Evolutionary conservation across 108 stramenopile species (phyloP).

Genomic region (Nitzschia putrida): DNA sequence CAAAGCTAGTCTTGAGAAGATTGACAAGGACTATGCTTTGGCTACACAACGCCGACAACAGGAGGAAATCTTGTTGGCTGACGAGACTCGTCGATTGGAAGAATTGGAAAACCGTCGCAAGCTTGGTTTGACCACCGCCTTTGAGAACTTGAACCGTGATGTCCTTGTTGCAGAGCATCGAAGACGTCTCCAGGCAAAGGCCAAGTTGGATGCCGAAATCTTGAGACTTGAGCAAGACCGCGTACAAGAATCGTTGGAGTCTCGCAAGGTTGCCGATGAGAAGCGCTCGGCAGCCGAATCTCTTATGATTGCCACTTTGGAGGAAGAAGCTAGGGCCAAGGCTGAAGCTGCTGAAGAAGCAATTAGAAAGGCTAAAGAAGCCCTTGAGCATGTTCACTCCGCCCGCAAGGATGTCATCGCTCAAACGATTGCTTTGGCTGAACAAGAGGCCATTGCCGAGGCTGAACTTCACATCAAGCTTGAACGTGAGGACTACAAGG

Average conservation of each 20-base stretch:
- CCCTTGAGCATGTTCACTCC: slow-evolving; percentile 25
- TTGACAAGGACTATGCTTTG: slow-evolving; percentile 18
- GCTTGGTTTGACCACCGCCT: neutral
- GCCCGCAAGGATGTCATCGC: slow-evolving; percentile 30
- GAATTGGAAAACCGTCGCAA: slow-evolving; percentile 18
- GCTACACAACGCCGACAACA: neutral
- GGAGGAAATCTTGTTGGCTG: slow-evolving; percentile 13
- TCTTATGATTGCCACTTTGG: slow-evolving; percentile 32
- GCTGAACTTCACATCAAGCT: slow-evolving; percentile 27
- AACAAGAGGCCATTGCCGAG: slow-evolving; percentile 44
- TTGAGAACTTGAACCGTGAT: slow-evolving; percentile 28
- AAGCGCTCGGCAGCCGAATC: slow-evolving; percentile 29
- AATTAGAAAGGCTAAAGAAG: slow-evolving; percentile 30
- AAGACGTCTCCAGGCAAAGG: slow-evolving; percentile 24
- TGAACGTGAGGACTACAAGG: slow-evolving; percentile 36
- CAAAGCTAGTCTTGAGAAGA: neutral
- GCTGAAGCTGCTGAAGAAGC: slow-evolving; percentile 43
- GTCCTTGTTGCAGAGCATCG: slow-evolving; percentile 30
- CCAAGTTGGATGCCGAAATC: slow-evolving; percentile 22
- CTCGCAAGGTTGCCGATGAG: slow-evolving; percentile 23
- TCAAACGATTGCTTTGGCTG: slow-evolving; percentile 36
- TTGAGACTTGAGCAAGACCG: slow-evolving; percentile 28
- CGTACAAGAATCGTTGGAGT: slow-evolving; percentile 23
- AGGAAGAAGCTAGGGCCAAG: slow-evolving; percentile 41
- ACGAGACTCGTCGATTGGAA: slow-evolving; percentile 23